Base-by-base conservation (phyloP, 2,329 filamentous ascomycete genomes). In the Fusarium poae region DNA sequence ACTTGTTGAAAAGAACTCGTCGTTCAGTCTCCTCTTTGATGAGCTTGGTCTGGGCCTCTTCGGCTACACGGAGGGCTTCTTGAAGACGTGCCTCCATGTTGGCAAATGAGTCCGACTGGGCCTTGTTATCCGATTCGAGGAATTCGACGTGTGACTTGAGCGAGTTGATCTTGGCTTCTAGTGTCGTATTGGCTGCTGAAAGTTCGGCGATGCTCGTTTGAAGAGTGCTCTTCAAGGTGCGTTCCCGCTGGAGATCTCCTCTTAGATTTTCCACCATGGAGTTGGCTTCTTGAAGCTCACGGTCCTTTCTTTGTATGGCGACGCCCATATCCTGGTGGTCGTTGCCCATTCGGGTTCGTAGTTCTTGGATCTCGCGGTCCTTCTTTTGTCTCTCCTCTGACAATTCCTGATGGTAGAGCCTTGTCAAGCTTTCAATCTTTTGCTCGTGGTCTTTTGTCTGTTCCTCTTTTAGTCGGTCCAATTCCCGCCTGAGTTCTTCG, bases 1-100 rank as follows among this genome's bases (percentile, higher is more conserved):
- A 95, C 78, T 97, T 96, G 80, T 98, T 98, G 83, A 98, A 97
- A 0, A 99, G 86, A 72, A 97, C 95, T 23, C 96, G 88, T 16
- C 96, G 89, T 51, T 97, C 84, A 1, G 92, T 96, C 80, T 99
- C 96, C 77, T 98, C 96, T 74, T 91, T 93, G 67, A 96, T 91
- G 29, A 99, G 84, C 76, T 96, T 97, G 69, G 93, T 89, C 58
- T 92, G 89, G 1, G 92, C 89, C 35, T 88, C 85, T 30, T 92
- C 89, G 1, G 91, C 92, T 21, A 86, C 82, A 16, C 86, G 86
- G 25, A 93, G 80, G 1, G 94, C 94, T 46, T 96, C 91, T 75
- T 93, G 91, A 75, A 97, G 89, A 53, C 91, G 86, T 43, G 90
- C 85, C 75, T 97, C 92, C 82, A 97, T 92, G 57, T 88, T 89